Base-by-base conservation (phyloP, 306 rosid species). In the Prunus kanzakura region DNA sequence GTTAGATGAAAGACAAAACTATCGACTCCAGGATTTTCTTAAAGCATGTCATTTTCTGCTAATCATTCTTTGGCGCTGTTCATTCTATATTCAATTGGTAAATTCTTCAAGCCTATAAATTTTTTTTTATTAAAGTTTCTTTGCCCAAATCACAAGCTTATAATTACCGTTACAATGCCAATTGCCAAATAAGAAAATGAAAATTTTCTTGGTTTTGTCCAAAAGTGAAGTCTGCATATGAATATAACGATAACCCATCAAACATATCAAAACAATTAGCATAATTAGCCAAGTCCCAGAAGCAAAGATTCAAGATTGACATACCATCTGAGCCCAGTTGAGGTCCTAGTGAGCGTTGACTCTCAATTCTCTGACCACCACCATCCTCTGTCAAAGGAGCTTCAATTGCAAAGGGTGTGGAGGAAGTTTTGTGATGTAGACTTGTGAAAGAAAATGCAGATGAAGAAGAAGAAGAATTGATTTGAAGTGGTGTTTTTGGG, bases 311-410 rank as follows among this genome's bases (percentile, higher is more conserved):
- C 67, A 52, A 77, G 69, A 23, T 64, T 78, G 1, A 67, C 83
- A n/a, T 83, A 84, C 92, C 86, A 71, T 70, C 67, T 56, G 80
- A 45, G 76, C 61, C 64, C 66, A 58, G 56, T 60, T 50, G 90
- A 13, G 69, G 69, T 54, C 47, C 65, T 0, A 11, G 61, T 18
- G 11, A 30, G 62, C 72, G 85, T 85, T 86, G 92, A 86, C 86
- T 79, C 73, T 55, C 72, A 10, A 67, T 68, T 66, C 13, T 58
- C 16, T 11, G 72, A 22, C 9, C 81, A 54, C n/a, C 80, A 43
- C 20, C 47, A 41, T n/a, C 78, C 75, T 12, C 41, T 56, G 23
- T 71, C 56, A 52, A 77, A 74, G 62, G 43, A 62, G 41, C 67
- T 27, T 61, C 41, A 30, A 25, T n/a, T 25, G 7, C 20, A 62